Evolutionary conservation across 495 filamentous ascomycete genomes (phyloP), one percentile per base, ranked within the genome.

Genomic region (Aspergillus heteromorphus): DNA sequence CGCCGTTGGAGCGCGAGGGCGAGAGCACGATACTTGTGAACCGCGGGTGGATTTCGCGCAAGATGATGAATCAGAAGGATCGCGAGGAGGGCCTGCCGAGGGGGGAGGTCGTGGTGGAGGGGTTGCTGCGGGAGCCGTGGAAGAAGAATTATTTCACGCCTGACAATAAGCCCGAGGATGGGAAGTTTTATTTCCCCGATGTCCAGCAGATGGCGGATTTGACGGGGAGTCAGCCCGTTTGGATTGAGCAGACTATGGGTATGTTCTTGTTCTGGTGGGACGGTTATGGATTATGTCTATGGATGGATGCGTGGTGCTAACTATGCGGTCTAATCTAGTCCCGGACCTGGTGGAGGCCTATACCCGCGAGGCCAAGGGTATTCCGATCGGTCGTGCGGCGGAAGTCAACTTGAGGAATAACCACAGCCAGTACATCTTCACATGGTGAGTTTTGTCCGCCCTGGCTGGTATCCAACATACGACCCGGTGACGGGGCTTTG

Each of bases 111-210:
- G 80, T 76, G 6, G 83, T 97, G 1, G 83, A 95, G 65, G 93
- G 93, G 4, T 65, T 98, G 65, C 67, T 98, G 64, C 72, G 93
- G 50, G 83, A 91, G 74, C 92, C 95, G 25, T 95, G 89, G 85
- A 88, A 91, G 79, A 95, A 90, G 80, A 98, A 98, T 64, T 86
- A 91, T 79, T 98, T 98, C 64, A 98, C 93, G 53, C 93, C 93
- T 0, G 84, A 85, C 0, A 98, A 97, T 61, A 74, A 82, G 55
- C 91, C 92, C 0, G 85, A 92, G 56, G 80, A 79, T 54, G 83
- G 83, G 49, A 87, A 88, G 72, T 98, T 93, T 64, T 93, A 96
- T 69, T 98, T 97, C 59, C 92, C 93, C 1, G 95, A 97, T 68
- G 87, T 98, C 41, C 67, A 81, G 61, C 79, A 96, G 76, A 98